Percentiles rank a stretch among this genome's conserved stretches.
These are phyloP conservation scores for Besnoitia besnoiti DNA, from an alignment of 169 alveolate genomes.

Conservation along the genomic window DNA sequence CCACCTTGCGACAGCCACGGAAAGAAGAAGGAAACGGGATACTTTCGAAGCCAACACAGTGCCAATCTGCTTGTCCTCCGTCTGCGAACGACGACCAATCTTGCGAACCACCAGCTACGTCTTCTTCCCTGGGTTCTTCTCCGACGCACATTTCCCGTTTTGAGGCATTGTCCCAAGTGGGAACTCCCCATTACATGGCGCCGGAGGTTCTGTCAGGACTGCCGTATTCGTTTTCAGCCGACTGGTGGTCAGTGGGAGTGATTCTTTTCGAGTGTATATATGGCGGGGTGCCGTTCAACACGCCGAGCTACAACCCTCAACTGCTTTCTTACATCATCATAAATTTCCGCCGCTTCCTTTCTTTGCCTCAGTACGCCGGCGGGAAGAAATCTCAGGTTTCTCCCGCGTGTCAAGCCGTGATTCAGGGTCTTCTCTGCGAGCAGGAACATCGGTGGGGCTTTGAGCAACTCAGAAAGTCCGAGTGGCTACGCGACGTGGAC, in stretches of 20 bases:
- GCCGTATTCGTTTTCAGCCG: slow-evolving; percentile 73
- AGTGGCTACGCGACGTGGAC: slow-evolving; percentile 13
- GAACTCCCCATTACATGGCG: slow-evolving; percentile 64
- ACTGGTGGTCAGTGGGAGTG: slow-evolving; percentile 93
- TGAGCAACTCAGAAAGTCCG: not conserved
- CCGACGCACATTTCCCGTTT: slow-evolving; percentile 1
- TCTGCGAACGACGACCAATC: too few species aligned
- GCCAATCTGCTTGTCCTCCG: too few species aligned
- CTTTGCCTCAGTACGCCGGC: not conserved
- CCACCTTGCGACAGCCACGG: too few species aligned
- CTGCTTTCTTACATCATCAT: slow-evolving; percentile 31
- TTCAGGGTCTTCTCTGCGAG: not conserved
- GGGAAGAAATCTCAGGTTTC: not conserved
- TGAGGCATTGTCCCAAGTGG: slow-evolving; percentile 14
- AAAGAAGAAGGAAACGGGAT: too few species aligned
- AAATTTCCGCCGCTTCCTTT: not conserved
- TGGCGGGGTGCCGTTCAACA: slow-evolving; percentile 90
- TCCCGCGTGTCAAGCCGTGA: not conserved
- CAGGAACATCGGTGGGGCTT: not conserved
- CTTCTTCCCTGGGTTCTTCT: slow-evolving; percentile 8
- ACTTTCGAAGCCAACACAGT: too few species aligned
- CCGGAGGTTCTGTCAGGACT: slow-evolving; percentile 52
- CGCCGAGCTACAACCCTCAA: slow-evolving; percentile 4
- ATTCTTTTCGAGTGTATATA: slow-evolving; percentile 91
- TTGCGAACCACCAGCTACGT: not conserved